Evolutionary conservation across 495 filamentous ascomycete species (phyloP).

Genomic region (Aspergillus bertholletiae): DNA sequence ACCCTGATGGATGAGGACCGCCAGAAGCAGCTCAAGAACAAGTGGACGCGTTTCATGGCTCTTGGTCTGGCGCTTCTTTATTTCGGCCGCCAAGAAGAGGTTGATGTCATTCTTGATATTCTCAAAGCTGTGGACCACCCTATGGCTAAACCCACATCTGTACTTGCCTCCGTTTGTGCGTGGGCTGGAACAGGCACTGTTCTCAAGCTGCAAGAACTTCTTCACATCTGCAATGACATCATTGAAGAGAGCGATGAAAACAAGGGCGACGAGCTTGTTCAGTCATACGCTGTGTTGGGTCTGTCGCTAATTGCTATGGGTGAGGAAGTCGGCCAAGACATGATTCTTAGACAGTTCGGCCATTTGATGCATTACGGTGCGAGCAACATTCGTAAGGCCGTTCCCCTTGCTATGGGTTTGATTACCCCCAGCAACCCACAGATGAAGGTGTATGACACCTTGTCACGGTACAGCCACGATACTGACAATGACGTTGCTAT

Average conservation of each 20-base stretch:
- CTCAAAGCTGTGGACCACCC: conserved; percentile 94
- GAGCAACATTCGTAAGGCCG: conserved; percentile 91
- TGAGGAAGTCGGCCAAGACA: conserved; percentile 97
- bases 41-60: conserved; percentile 96
- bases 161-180: conserved; percentile 91
- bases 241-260: conserved; percentile 90
- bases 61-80: conserved; percentile 91
- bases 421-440: conserved; percentile 97
- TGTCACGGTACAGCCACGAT: conserved; percentile 98
- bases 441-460: conserved; percentile 99
- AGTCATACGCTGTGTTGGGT: conserved; percentile 93
- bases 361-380: conserved; percentile 99
- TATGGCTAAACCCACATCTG: conserved; percentile 84
- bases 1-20: conserved; percentile 91
- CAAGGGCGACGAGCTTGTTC: conserved; percentile 88
- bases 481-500: conserved; percentile 98
- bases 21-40: conserved; percentile 83
- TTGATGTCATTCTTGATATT: conserved; percentile 91
- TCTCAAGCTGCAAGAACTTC: conserved; percentile 89
- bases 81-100: conserved; percentile 95
- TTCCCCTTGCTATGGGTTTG: conserved; percentile 96
- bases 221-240: conserved; percentile 96
- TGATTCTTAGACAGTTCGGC: conserved; percentile 95
- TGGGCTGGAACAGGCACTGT: conserved; percentile 98
- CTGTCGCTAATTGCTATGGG: conserved; percentile 95